Evolutionary conservation across 331 rosid species (phyloP).

Genomic region (Spiraea crenata): DNA sequence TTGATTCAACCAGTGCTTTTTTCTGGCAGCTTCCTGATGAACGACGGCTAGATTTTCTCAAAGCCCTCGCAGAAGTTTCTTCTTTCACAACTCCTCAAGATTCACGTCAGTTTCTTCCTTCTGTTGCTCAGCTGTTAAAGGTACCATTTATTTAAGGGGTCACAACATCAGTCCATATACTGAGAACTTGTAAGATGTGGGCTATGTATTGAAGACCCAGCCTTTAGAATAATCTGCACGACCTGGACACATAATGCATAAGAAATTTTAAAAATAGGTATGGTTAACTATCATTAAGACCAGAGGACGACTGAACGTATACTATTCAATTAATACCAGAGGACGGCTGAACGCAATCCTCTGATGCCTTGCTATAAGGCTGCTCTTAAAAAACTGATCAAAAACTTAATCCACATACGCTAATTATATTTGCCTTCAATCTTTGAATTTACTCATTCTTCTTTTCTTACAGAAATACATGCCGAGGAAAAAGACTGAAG

Average conservation of each 20-base stretch:
- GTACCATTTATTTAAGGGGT: conserved; percentile 28
- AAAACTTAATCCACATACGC: background rate
- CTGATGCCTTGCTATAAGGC: background rate
- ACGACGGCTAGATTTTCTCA: conserved; percentile 85
- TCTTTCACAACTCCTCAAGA: conserved; percentile 88
- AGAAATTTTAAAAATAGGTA: background rate
- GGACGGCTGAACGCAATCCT: background rate
- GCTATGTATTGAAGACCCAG: background rate
- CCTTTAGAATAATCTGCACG: background rate
- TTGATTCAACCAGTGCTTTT: conserved; percentile 23
- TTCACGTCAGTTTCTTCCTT: conserved; percentile 96
- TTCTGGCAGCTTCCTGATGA: conserved; percentile 84
- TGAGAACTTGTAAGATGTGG: background rate
- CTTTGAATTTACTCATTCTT: conserved; percentile 10
- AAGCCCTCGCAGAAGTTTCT: conserved; percentile 92
- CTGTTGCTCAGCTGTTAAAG: conserved; percentile 88
- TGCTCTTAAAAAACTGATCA: background rate
- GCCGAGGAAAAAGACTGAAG: conserved; percentile 90
- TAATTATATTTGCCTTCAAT: background rate
- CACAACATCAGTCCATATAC: background rate
- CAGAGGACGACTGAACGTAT: background rate
- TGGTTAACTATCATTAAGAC: background rate
- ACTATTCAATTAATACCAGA: background rate
- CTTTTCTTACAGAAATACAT: conserved; percentile 66
- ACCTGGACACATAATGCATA: background rate